A percentile compares a stretch with the other conserved stretches of the same genome.
These are phyloP conservation scores for Diutina neorugosa DNA, from an alignment of 1,139 yeast genomes.

Conservation along the genomic window DNA sequence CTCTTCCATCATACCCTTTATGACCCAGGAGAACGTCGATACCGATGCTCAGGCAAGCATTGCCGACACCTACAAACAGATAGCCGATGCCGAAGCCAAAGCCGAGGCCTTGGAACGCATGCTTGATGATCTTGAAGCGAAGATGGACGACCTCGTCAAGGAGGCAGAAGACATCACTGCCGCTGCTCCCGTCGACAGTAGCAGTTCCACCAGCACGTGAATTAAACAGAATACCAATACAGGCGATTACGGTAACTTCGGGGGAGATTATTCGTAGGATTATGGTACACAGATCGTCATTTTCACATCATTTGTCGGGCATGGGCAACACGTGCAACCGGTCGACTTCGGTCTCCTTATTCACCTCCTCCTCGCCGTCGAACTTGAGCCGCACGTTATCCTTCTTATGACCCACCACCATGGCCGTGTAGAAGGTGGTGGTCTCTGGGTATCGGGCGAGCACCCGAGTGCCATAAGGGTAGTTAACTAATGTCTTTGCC, in stretches of 20 bases:
- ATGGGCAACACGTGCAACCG: slow-evolving; percentile 71
- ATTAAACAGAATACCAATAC: background rate
- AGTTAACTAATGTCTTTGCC: slow-evolving; percentile 35
- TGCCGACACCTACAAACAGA: slow-evolving; percentile 4
- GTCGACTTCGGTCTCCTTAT: slow-evolving; percentile 89
- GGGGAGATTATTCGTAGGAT: background rate
- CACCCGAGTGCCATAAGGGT: slow-evolving; percentile 70
- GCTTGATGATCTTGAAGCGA: slow-evolving; percentile 1
- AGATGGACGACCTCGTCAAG: background rate
- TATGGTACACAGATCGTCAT: background rate
- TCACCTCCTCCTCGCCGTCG: slow-evolving; percentile 96
- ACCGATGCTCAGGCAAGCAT: background rate
- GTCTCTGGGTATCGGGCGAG: slow-evolving; percentile 96
- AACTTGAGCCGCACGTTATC: slow-evolving; percentile 71
- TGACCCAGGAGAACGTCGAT: background rate
- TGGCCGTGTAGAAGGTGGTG: slow-evolving; percentile 91
- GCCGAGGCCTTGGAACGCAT: background rate
- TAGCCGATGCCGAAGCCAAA: slow-evolving; percentile 2
- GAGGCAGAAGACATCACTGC: slow-evolving; percentile 2
- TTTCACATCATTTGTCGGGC: slow-evolving; percentile 27
- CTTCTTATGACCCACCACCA: slow-evolving; percentile 67
- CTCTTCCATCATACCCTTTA: background rate
- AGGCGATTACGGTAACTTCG: too few species aligned
- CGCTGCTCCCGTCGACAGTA: background rate
- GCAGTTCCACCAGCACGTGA: too few species aligned